Base-by-base conservation (phyloP, 257 asterid species). In the Paraleonurus japonicus region DNA sequence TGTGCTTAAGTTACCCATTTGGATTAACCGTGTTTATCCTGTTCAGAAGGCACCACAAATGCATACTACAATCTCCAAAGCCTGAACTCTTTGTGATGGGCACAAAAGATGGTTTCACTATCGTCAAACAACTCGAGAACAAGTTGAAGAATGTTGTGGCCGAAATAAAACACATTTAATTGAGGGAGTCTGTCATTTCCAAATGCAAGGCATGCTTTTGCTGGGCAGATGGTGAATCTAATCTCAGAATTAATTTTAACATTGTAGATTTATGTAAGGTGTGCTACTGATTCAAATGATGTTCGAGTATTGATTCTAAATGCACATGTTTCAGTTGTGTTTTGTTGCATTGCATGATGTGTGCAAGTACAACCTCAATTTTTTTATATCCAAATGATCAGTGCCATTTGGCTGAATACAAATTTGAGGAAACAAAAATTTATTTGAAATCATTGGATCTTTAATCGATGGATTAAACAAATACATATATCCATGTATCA, bases 81-180 rank as follows among this genome's bases (percentile, higher is more conserved):
- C 96, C 98, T 3, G 89, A 92, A 70, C 96, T 92, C 37, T 89
- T 92, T 70, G 89, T 92, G 6, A 86, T 89, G 96, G 96, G 95
- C 4, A 92, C 98, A 0, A 83, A 53, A 50, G 95, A 92, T 41
- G 98, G 96, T 4, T 92, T 92, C 84, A 92, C 98, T 0, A 89
- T 95, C 51, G 92, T 92, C 15, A 85, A 84, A 22, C 98, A 92
- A 61, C 79, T 92, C 58, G 86, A 92, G 77, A 89, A 81, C 86
- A 89, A 89, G 87, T 63, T 92, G 80, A 88, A 82, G 78, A 66
- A 70, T 19, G 94, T 94, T 0, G 81, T 85, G 0, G 95, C 1
- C 85, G 78, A 13, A 82, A 72, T 20, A 75, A 81, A 47, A 85
- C 72, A 0, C 86, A 87, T 71, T 70, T 92, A 13, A 84, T 92